phyloP scores from a whole-genome alignment of 306 rosid genomes.

The Dalbergia cultrata region DNA sequence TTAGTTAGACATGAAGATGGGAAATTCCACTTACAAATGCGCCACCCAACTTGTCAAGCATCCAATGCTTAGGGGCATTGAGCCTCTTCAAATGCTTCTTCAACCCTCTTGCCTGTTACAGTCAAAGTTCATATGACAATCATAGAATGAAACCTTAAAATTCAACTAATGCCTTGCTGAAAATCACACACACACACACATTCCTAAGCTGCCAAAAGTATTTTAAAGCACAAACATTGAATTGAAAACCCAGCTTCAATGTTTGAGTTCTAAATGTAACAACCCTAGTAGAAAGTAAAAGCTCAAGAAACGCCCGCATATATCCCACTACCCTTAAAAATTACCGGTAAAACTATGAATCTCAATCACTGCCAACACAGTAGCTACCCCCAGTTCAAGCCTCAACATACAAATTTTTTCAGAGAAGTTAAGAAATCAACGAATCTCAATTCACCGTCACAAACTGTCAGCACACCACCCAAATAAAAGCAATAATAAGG shows the following conservation, averaged over 20 bases:
- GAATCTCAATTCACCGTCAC: background rate
- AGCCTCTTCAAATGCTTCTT: too few relatives aligned
- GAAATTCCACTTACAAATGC: too few relatives aligned
- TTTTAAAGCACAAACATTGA: background rate
- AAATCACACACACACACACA: too few relatives aligned
- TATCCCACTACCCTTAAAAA: background rate
- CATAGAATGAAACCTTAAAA: too few relatives aligned
- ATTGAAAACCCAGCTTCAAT: background rate
- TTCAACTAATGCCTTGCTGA: background rate
- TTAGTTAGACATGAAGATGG: too few relatives aligned
- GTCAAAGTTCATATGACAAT: too few relatives aligned
- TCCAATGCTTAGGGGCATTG: too few relatives aligned
- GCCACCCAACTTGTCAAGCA: too few relatives aligned
- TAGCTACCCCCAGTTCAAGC: background rate
- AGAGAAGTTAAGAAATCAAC: background rate
- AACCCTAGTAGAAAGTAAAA: background rate
- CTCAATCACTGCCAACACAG: background rate
- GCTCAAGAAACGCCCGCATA: background rate
- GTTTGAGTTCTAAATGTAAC: too few relatives aligned
- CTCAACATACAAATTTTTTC: background rate
- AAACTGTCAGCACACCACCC: background rate
- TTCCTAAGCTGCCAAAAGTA: background rate
- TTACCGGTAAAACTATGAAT: too few relatives aligned
- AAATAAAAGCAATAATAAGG: too few relatives aligned
- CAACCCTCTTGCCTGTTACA: too few relatives aligned